Base-by-base conservation (phyloP, 2,329 filamentous ascomycete species). In the Cryphonectria japonica region DNA sequence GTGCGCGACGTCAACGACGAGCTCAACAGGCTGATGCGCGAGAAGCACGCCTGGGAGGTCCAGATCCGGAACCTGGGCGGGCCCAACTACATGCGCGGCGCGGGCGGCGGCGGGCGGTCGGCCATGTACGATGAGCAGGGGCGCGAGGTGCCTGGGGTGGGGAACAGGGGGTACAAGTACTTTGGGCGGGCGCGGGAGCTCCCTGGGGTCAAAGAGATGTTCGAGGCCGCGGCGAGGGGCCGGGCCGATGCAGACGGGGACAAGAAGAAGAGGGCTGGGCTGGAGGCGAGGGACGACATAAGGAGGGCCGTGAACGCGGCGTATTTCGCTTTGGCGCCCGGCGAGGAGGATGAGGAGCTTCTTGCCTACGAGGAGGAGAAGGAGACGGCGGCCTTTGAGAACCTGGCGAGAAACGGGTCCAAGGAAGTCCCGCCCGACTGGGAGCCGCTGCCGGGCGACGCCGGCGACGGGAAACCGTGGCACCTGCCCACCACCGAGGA, bases 41-140 rank as follows among this genome's bases (percentile, higher is more conserved):
- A 99, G 85, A 99, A 99, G 83, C 94, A 97, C 87, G 95, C 97
- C 88, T 99, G 96, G 96, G 96, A 99, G 85, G 89, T 96, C 76
- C 94, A 98, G 83, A 98, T 99, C 76, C 89, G 95, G 71, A 97
- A 97, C 78, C 81, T 98, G 34, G 96, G 96, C n/a, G 96, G 96
- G 2, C 96, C 96, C 41, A 98, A 98, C 82, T 99, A 98, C 81
- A 97, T 96, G 92, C 87, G 94, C 41, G 69, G 26, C 4, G 64
- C 26, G 16, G 61, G 52, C 22, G 70, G 68, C 0, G 89, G 86
- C 41, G 89, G 89, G 74, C 86, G 46, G 46, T 6, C 46, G 46
- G 46, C 22, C 46, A 50, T 93, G 65, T 93, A 92, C 80, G 92
- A 94, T 78, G 92, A 93, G 77, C 87, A 90, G 70, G 92, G 92